Base-by-base conservation (phyloP, 1,139 yeast genomes). In the Debaryomyces subglobosus region DNA sequence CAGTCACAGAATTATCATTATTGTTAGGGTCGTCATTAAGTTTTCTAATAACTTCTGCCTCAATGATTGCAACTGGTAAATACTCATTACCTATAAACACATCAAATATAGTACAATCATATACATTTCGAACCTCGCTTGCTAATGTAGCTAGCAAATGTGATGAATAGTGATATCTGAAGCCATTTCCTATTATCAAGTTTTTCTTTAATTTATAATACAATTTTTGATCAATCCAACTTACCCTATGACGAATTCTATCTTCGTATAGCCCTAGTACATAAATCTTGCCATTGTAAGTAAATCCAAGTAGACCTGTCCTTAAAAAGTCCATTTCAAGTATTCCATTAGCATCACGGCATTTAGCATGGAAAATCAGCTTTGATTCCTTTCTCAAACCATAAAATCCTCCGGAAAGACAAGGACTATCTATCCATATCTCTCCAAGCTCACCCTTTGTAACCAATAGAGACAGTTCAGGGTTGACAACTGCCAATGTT, bases 341-440 rank as follows among this genome's bases (percentile, higher is more conserved):
- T 2, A 76, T 68, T 0, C 94, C 92, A 53, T 79, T 78, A 37
- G 85, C 84, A 56, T 86, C 92, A 32, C 81, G 73, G 59, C 96
- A 87, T 52, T 82, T 82, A 0, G 96, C 96, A 60, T 87, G 96
- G 66, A 90, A 90, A 1, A 89, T 86, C 57, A 77, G 79, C 51
- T 82, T 85, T 0, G 96, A 86, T 48, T 88, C 96, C 47, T 73
- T 74, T 34, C 73, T 57, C 40, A 86, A 68, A 0, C 90, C 94
- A 84, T 90, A 90, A 60, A 88, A 89, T 0, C 96, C 96, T 6
- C 96, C 96, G 4, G 94, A 84, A 5, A 90, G 70, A 51, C 96
- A 87, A 2, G 94, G 96, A 50, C 92, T 84, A 62, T 90, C 96
- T 20, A 94, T 89, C 99, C 99, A 95, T 30, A 94, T 86, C 64